Evolutionary conservation across 2,329 filamentous ascomycete species (phyloP).

Genomic region (Penicillium psychrosexuale): DNA sequence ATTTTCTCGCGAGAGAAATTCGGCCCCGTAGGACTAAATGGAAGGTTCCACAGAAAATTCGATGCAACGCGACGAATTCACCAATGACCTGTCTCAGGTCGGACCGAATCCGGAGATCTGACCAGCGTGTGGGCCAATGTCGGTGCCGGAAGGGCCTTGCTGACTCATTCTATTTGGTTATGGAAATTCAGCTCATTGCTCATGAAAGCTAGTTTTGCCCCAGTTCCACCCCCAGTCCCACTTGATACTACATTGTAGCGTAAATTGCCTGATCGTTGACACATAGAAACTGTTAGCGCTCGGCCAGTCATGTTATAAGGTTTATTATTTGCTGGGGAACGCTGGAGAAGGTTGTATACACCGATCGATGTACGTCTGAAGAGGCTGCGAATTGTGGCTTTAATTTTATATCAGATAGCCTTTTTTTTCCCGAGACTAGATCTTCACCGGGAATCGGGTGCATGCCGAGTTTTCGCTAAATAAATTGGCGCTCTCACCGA

Average conservation of each 20-base stretch:
- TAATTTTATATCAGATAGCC: neutral
- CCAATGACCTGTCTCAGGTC: constrained; percentile 3
- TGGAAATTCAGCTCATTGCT: neutral
- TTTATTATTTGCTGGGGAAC: neutral
- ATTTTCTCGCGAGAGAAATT: neutral
- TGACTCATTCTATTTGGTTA: constrained; percentile 11
- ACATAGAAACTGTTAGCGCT: neutral
- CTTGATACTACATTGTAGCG: neutral
- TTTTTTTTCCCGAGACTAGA: neutral
- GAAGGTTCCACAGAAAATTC: constrained; percentile 5
- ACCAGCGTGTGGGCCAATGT: neutral
- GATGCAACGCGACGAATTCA: neutral
- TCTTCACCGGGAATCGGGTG: neutral
- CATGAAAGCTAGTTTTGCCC: neutral
- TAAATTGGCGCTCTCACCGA: neutral
- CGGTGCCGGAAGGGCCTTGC: neutral
- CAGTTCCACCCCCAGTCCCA: neutral
- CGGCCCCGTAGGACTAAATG: constrained; percentile 1
- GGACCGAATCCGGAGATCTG: constrained; percentile 1
- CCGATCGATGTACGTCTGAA: neutral
- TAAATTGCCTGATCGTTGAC: neutral
- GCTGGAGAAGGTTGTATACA: no score
- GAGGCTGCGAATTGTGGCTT: neutral
- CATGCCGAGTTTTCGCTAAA: neutral
- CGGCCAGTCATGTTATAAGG: neutral